Percentiles rank a stretch among this genome's conserved stretches.
phyloP scores from a whole-genome alignment of 73 alveolate species.

The Paramecium primaurelia region DNA sequence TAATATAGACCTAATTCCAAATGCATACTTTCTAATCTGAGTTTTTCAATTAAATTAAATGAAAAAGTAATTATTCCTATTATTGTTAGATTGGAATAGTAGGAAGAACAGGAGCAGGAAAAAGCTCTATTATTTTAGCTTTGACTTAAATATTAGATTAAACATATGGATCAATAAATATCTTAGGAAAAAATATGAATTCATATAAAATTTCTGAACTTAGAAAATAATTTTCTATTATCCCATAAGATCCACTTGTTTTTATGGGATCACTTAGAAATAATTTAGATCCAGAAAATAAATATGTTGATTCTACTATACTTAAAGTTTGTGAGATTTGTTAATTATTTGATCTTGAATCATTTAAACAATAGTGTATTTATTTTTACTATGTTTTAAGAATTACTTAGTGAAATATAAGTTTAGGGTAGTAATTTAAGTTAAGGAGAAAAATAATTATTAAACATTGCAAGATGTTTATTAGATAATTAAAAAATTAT shows the following conservation, averaged over 20 bases:
- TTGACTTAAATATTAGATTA: slow-evolving; percentile 83
- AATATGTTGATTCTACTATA: neutral
- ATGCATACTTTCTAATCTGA: neutral
- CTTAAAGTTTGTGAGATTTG: neutral
- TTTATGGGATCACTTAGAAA: slow-evolving; percentile 59
- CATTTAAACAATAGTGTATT: neutral
- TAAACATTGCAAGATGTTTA: slow-evolving; percentile 42
- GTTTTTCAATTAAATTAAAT: neutral
- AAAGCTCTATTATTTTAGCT: slow-evolving; percentile 72
- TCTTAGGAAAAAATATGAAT: slow-evolving; percentile 77
- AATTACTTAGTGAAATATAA: neutral
- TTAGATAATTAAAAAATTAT: slow-evolving; percentile 30
- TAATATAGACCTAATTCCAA: slow-evolving; percentile 22
- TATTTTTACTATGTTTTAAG: neutral
- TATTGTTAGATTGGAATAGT: slow-evolving; percentile 85
- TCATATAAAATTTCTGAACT: slow-evolving; percentile 70
- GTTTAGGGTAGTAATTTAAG: neutral
- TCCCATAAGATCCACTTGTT: slow-evolving; percentile 59
- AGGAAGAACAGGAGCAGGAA: slow-evolving; percentile 96
- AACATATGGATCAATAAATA: slow-evolving; percentile 63
- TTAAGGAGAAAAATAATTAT: slow-evolving; percentile 46
- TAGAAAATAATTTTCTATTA: slow-evolving; percentile 68
- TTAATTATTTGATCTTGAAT: neutral
- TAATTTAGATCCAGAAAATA: slow-evolving; percentile 61
- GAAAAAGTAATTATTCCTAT: neutral